Percentiles rank a stretch among this genome's conserved stretches.
These are phyloP conservation scores for Xylariaceae sp. DNA, from an alignment of 2,329 filamentous ascomycete genomes.

Conservation along the genomic window DNA sequence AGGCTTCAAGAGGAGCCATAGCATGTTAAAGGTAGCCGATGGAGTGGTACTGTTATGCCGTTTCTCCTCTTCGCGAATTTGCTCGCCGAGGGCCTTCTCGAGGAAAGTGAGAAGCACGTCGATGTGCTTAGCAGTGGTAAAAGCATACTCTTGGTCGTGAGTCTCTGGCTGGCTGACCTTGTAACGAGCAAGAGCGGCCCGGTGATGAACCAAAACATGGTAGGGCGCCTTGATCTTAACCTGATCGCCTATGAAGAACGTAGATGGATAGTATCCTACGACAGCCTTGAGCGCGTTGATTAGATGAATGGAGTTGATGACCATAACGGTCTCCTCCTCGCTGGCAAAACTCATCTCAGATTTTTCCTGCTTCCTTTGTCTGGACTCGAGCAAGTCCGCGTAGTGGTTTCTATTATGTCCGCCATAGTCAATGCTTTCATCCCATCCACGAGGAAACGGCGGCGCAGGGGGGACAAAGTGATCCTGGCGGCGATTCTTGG, in stretches of 20 bases:
- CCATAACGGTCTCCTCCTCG: conserved; percentile 43
- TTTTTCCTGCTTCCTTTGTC: conserved; percentile 15
- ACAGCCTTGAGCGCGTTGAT: conserved; percentile 52
- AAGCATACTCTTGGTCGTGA: conserved; percentile 46
- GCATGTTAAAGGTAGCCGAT: conserved; percentile 47
- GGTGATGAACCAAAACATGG: conserved; percentile 51
- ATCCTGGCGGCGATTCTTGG: conserved; percentile 6
- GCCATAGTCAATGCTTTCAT: conserved; percentile 31
- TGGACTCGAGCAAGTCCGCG: not conserved
- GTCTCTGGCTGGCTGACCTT: conserved; percentile 43
- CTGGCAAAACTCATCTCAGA: conserved; percentile 32
- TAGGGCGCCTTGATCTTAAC: conserved; percentile 50
- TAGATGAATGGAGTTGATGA: conserved; percentile 49
- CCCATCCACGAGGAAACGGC: conserved; percentile 15
- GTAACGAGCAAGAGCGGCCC: conserved; percentile 46
- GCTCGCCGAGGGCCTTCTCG: conserved; percentile 41
- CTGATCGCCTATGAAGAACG: conserved; percentile 41
- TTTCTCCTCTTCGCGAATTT: conserved; percentile 45
- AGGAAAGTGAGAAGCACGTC: conserved; percentile 50
- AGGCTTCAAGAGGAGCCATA: conserved; percentile 52
- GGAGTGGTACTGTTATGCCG: conserved; percentile 43
- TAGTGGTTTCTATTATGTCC: conserved; percentile 28
- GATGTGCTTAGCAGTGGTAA: conserved; percentile 47
- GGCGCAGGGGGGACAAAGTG: conserved; percentile 4
- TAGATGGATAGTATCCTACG: conserved; percentile 51